A percentile compares a stretch with the other conserved stretches of the same genome.
These are phyloP conservation scores for Mycena indigotica DNA, from an alignment of 768 basidiomycete genomes.

Conservation along the genomic window DNA sequence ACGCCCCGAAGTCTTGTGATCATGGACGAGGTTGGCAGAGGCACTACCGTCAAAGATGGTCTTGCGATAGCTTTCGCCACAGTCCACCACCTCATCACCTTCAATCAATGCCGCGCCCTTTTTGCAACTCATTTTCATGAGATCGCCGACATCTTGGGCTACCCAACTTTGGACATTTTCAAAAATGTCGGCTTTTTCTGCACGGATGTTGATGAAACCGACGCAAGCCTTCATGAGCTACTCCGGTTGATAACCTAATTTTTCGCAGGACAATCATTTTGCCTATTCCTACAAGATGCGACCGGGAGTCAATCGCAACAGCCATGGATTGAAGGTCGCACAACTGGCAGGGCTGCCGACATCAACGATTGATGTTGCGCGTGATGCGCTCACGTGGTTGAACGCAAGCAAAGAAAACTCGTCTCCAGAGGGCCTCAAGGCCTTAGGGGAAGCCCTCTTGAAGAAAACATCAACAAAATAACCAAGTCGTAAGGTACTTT, in stretches of 20 bases:
- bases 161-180: constrained; percentile 51
- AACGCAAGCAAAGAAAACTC: constrained; percentile 26
- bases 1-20: constrained; percentile 91
- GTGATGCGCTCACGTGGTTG: constrained; percentile 48
- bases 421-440: constrained; percentile 30
- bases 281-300: constrained; percentile 80
- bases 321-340: constrained; percentile 90
- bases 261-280: constrained; percentile 68
- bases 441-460: constrained; percentile 33
- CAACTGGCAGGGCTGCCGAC: constrained; percentile 82
- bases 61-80: constrained; percentile 92
- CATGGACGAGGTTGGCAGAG: constrained; percentile 99
- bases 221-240: constrained; percentile 46
- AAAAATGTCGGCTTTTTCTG: constrained; percentile 80
- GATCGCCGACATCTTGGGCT: constrained; percentile 80
- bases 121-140: constrained; percentile 99
- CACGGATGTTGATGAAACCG: constrained; percentile 80
- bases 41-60: constrained; percentile 91
- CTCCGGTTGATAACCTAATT: background rate
- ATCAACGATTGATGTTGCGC: constrained; percentile 60
- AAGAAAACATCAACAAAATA: background rate
- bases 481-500: constrained; percentile 6
- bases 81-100: constrained; percentile 74
- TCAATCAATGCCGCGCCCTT: constrained; percentile 78
- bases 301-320: constrained; percentile 86